Percentiles rank a stretch among this genome's conserved stretches.
Evolutionary conservation across 805 yeast genomes (phyloP).

Genomic region (Pichia phayaonensis): DNA sequence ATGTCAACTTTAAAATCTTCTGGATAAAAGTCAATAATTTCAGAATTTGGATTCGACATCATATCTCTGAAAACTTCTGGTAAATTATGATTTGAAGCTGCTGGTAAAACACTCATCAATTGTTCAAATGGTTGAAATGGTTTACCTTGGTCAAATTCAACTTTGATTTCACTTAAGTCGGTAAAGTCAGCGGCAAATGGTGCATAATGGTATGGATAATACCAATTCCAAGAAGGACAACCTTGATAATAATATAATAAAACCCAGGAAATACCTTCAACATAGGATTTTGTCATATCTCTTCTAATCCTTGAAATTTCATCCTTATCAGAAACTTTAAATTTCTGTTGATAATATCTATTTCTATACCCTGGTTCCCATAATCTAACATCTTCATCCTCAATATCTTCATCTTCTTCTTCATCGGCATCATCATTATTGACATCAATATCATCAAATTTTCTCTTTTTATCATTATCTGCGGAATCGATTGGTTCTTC

Average conservation of each 20-base stretch:
- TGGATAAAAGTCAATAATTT: slow-evolving; percentile 87
- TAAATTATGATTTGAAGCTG: slow-evolving; percentile 80
- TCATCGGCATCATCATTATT: slow-evolving; percentile 23
- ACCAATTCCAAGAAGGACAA: slow-evolving; percentile 99
- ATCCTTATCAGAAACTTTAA: slow-evolving; percentile 48
- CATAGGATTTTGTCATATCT: slow-evolving; percentile 60
- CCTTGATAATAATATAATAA: slow-evolving; percentile 91
- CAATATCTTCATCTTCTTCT: slow-evolving; percentile 19
- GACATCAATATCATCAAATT: slow-evolving; percentile 14
- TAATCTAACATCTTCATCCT: slow-evolving; percentile 29
- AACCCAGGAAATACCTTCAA: slow-evolving; percentile 98
- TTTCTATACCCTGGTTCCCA: slow-evolving; percentile 84
- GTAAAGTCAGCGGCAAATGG: slow-evolving; percentile 89
- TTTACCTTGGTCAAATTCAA: slow-evolving; percentile 55
- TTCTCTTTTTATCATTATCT: slow-evolving; percentile 14
- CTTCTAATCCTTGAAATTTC: slow-evolving; percentile 46
- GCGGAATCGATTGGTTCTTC: slow-evolving; percentile 21
- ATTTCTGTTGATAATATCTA: slow-evolving; percentile 75
- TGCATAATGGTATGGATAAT: slow-evolving; percentile 93
- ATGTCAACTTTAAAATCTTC: slow-evolving; percentile 82
- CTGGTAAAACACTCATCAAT: slow-evolving; percentile 90
- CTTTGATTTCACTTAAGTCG: slow-evolving; percentile 42
- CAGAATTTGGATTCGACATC: slow-evolving; percentile 74
- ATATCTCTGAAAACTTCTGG: slow-evolving; percentile 76
- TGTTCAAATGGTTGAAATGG: slow-evolving; percentile 93